Evolutionary conservation across 1,284 basidiomycete species (phyloP), one percentile per base, ranked within the genome.

Genomic region (Bjerkandera adusta): DNA sequence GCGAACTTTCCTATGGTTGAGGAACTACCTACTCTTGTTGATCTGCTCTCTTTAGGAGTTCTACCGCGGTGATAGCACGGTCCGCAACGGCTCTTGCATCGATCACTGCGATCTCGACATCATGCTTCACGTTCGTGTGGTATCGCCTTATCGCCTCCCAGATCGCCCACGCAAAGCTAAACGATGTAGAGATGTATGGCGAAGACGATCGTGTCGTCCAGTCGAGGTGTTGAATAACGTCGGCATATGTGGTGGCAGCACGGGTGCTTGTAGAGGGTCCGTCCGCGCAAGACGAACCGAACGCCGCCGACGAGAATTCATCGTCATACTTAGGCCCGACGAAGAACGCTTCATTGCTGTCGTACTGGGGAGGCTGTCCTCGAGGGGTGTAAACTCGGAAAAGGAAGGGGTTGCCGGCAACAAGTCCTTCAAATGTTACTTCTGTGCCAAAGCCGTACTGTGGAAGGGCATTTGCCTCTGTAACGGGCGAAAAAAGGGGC

Each of bases 141-240:
- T 85, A 86, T 18, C 85, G 76, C 48, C 83, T 70, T n/a, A 83
- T 72, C 5, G 85, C 86, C 59, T 89, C 86, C 85, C 85, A 89
- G 27, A 89, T 72, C 11, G 85, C 80, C 86, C 85, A 89, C 26
- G 75, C 77, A 56, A 88, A 85, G 64, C 82, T 88, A 61, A 88
- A 88, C 1, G 85, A 86, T 1, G 84, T 76, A 2, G 85, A 84
- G 33, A 89, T 76, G 53, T 77, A 88, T 3, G 79, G 73, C 0
- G 86, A 89, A 15, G 75, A 70, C 1, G 77, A 68, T 46, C 81
- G 75, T n/a, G 81, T 85, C 15, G 81, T 83, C 82, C 83, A 85
- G 52, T 87, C 81, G 73, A 89, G 77, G 59, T 89, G 81, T 51
- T 67, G 69, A 33, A 72, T 75, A 34, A 83, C 80, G 56, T 87